Conservation (phyloP, 2,329 filamentous ascomycete genomes). For the Venturia aucupariae region DNA sequence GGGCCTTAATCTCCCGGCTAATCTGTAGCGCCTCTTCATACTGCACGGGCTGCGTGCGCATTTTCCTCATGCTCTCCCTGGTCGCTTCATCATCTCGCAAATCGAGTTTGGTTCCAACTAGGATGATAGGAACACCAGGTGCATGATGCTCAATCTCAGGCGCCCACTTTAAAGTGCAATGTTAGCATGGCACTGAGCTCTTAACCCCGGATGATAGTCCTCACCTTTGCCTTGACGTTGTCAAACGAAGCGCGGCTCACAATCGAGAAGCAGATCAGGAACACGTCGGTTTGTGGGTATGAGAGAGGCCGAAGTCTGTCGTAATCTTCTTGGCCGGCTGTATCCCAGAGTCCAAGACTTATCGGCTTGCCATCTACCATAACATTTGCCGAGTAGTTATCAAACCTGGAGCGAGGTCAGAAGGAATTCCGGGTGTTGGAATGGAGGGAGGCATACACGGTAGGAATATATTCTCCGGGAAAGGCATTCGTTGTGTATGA, state of each 20-base stretch:
- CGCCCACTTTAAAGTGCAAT: slow-evolving; percentile 61
- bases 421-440: slow-evolving; percentile 16
- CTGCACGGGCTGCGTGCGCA: slow-evolving; percentile 94
- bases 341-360: slow-evolving; percentile 96
- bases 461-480: slow-evolving; percentile 99
- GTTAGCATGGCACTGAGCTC: not conserved
- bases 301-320: slow-evolving; percentile 89
- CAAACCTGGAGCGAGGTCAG: slow-evolving; percentile 54
- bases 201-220: slow-evolving; percentile 11
- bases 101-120: slow-evolving; percentile 95
- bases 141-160: slow-evolving; percentile 97
- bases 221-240: slow-evolving; percentile 95
- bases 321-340: slow-evolving; percentile 96
- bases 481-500: slow-evolving; percentile 99
- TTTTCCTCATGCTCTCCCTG: slow-evolving; percentile 70
- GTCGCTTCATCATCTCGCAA: slow-evolving; percentile 81
- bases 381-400: slow-evolving; percentile 98
- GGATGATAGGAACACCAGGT: slow-evolving; percentile 88
- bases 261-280: slow-evolving; percentile 97
- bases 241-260: slow-evolving; percentile 96
- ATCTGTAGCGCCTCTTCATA: slow-evolving; percentile 86
- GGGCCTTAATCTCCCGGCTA: slow-evolving; percentile 88
- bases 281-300: slow-evolving; percentile 97
- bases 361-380: slow-evolving; percentile 99
- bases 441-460: slow-evolving; percentile 56